Percentiles rank a stretch among this genome's conserved stretches.
Conservation (phyloP, 306 rosid species). For the Urtica urens region DNA sequence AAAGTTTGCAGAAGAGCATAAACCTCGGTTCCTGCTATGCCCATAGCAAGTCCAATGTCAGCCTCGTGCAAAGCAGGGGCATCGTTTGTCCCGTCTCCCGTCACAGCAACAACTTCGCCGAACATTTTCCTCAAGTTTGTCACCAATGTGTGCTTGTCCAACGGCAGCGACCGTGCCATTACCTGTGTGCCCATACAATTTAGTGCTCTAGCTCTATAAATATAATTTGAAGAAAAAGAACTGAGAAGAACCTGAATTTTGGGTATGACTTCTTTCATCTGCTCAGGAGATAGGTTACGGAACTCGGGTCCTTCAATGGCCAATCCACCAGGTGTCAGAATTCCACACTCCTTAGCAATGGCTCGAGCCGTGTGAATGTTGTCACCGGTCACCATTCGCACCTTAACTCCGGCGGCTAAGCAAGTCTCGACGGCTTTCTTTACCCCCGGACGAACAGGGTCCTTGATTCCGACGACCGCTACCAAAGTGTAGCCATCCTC, state of each 20-base stretch:
- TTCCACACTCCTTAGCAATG: slow-evolving; percentile 92
- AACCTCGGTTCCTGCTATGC: slow-evolving; percentile 97
- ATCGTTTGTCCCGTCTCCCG: slow-evolving; percentile 94
- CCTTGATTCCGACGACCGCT: slow-evolving; percentile 84
- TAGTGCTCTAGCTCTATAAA: no score
- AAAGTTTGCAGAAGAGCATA: slow-evolving; percentile 12
- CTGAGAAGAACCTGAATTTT: slow-evolving; percentile 55
- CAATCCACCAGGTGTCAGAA: slow-evolving; percentile 60
- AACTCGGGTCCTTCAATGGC: slow-evolving; percentile 73
- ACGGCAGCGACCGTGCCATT: slow-evolving; percentile 85
- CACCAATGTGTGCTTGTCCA: slow-evolving; percentile 69
- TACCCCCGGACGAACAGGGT: slow-evolving; percentile 85
- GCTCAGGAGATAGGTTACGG: slow-evolving; percentile 45
- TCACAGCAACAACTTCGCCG: slow-evolving; percentile 87
- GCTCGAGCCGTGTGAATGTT: slow-evolving; percentile 85
- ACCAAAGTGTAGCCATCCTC: slow-evolving; percentile 63
- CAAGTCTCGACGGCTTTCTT: slow-evolving; percentile 81
- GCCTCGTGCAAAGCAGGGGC: slow-evolving; percentile 95
- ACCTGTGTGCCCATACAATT: slow-evolving; percentile 46
- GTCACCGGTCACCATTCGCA: slow-evolving; percentile 97
- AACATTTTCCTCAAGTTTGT: slow-evolving; percentile 53
- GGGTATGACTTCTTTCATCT: slow-evolving; percentile 57
- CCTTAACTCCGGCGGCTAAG: slow-evolving; percentile 75
- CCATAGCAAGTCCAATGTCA: slow-evolving; percentile 98
- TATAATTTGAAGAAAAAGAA: not conserved